Evolutionary conservation across 805 yeast genomes (phyloP), one percentile per base, ranked within the genome.

Genomic region (Kuraishia molischiana): DNA sequence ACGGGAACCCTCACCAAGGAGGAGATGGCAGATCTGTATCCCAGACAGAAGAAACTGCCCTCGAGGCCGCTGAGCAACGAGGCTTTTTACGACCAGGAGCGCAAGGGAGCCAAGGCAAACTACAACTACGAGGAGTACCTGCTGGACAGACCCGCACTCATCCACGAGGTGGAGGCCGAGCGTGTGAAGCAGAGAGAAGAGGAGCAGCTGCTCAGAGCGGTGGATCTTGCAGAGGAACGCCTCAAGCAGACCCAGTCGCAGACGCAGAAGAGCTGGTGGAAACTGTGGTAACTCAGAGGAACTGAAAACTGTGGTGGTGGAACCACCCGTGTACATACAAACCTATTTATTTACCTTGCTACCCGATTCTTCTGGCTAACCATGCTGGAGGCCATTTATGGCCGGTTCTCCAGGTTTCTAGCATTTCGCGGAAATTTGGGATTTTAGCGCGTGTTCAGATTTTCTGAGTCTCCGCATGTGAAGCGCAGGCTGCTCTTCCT

Each of bases 141-240:
- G 24, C n/a, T 32, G 19, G 35, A 36, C 4, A 38, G 55, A 21
- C 92, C 85, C 4, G 75, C 77, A 38, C 73, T 78, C 46, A 72
- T 76, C 44, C 95, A 85, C 49, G 66, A 77, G 9, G 69, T 82
- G 40, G 85, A 79, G 53, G 94, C 92, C 0, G 84, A 83, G 54
- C 64, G 83, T 42, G 63, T 77, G 19, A 62, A 69, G 42, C 92
- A 83, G 53, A 73, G 76, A 40, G 69, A 74, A 37, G 94, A 85
- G 51, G 92, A 74, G 42, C 63, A 61, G 13, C 49, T 62, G 39
- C 52, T 72, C 43, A 51, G 56, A 32, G 75, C 74, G 0, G 58
- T 69, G 17, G 73, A 68, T 38, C 53, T 66, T 21, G 72, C 73
- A 1, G 60, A 69, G 37, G 44, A 38, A 49, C n/a, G 28, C 11